Base-by-base conservation (phyloP, 2,329 filamentous ascomycete genomes). In the Cladobotryum protrusum region DNA sequence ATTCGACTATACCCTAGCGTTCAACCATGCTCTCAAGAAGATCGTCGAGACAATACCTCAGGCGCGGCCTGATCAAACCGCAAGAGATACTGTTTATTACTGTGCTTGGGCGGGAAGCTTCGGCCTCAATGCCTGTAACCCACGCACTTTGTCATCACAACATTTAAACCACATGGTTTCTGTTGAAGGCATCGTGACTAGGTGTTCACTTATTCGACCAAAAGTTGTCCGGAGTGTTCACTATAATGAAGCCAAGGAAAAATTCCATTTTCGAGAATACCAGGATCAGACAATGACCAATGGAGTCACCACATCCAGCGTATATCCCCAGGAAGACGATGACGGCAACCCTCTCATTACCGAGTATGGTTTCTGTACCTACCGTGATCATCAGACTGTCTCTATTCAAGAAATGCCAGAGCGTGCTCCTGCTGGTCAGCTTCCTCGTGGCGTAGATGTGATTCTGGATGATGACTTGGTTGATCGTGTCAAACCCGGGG, bases 351-450 rank as follows among this genome's bases (percentile, higher is more conserved):
- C 92, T 3, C 77, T 99, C 17, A 81, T 89, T 52, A 99, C 93
- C 3, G 93, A 99, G 65, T 99, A 97, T 66, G 93, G 93, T 19
- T 92, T 95, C 72, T 95, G 86, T 67, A 93, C 87, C 45, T 99
- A 96, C 71, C 81, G 92, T 63, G 93, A 99, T 66, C 93, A 99
- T 65, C 93, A 99, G 68, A 96, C 89, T 14, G 89, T 99, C 53
- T 96, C 92, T 0, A 96, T 99, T 57, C 93, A 99, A 71, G 93
- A 99, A 73, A 99, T 99, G 93, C 93, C 93, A 1, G 93, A 99
- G 69, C 79, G 92, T 59, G 93, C 93, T 2, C 93, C 93, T 48
- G 92, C 93, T 52, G 93, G 93, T 47, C 93, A 97, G 74, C 79
- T 99, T 56, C 93, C 93, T 52, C 85, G 93, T 48, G 90, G 92